Evolutionary conservation across 2,329 filamentous ascomycete species (phyloP), one percentile per base, ranked within the genome.

Genomic region (Hortaea werneckii): DNA sequence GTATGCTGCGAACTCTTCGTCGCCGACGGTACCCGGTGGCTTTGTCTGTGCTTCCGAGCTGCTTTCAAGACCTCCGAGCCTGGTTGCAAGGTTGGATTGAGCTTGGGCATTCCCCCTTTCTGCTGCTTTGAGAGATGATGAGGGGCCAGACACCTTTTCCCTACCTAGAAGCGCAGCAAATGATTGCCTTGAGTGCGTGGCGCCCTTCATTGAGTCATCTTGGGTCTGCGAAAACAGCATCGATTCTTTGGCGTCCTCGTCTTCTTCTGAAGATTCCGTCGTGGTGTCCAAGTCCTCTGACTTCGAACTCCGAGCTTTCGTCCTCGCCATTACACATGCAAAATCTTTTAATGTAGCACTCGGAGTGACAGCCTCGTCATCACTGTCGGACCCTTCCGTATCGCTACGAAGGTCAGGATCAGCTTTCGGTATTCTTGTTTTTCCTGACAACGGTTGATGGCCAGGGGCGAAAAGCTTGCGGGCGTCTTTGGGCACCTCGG

Each of bases 401-500:
- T 20, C 20, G 20, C 4, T 20, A 20, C 4, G 20, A 20, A 4
- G 46, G 37, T 11, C 51, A 7, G 9, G 50, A 29, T 27, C 46
- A 20, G 54, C 55, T 35, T 50, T 51, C 7, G 52, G 47, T 7
- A 54, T 49, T 13, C 57, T 43, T 20, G 48, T 39, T 13, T 47
- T 38, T 9, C 47, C 49, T 12, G 40, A 10, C 5, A 41, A 29
- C 3, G 51, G 45, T 26, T 52, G 42, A 8, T 52, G 47, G 6
- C 45, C 46, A 5, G 45, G 28, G 2, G 41, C 46, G 4, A 52
- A 47, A 38, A 51, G 46, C 28, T 50, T 53, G 32, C 47, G 43
- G 9, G 55, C 50, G 28, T 61, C 58, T 32, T 43, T 50, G 8
- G 52, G 48, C 27, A 58, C 46, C 6, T 54, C 53, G 13, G 50